These are phyloP conservation scores for Fraxinus sp. DNA, from an alignment of 305 asterid genomes.

Conservation along the genomic window DNA sequence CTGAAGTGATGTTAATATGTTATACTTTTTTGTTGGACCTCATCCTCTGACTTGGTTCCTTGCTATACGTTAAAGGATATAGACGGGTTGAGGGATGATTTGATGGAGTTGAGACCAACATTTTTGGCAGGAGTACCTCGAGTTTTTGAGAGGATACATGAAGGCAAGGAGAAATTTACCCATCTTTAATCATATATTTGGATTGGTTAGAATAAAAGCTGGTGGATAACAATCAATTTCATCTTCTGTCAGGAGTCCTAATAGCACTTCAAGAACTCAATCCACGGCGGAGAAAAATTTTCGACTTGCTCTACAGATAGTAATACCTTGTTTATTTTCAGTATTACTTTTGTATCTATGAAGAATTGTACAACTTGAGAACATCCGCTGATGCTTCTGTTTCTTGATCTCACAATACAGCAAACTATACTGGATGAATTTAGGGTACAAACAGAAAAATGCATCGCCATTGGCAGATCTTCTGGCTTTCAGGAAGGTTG, in stretches of 20 bases:
- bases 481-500: conserved; percentile 88
- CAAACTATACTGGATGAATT: conserved; percentile 87
- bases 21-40: background rate
- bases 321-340: conserved; percentile 27
- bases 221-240: background rate
- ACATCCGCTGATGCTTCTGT: conserved; percentile 13
- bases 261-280: conserved; percentile 85
- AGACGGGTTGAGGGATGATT: conserved; percentile 75
- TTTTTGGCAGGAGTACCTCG: conserved; percentile 97
- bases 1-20: background rate
- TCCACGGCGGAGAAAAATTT: conserved; percentile 74
- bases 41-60: background rate
- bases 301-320: conserved; percentile 74
- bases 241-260: conserved; percentile 57
- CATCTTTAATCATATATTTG: background rate
- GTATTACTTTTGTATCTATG: background rate
- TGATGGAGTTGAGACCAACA: conserved; percentile 82
- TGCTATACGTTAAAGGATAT: conserved; percentile 51
- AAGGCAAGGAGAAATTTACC: conserved; percentile 47
- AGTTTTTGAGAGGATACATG: conserved; percentile 79
- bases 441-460: conserved; percentile 81
- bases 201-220: background rate
- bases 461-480: conserved; percentile 89
- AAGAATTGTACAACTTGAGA: background rate
- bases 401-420: conserved; percentile 43